These are phyloP conservation scores for Ambrosiella cleistominuta DNA, from an alignment of 2,329 filamentous ascomycete species.

Conservation along the genomic window DNA sequence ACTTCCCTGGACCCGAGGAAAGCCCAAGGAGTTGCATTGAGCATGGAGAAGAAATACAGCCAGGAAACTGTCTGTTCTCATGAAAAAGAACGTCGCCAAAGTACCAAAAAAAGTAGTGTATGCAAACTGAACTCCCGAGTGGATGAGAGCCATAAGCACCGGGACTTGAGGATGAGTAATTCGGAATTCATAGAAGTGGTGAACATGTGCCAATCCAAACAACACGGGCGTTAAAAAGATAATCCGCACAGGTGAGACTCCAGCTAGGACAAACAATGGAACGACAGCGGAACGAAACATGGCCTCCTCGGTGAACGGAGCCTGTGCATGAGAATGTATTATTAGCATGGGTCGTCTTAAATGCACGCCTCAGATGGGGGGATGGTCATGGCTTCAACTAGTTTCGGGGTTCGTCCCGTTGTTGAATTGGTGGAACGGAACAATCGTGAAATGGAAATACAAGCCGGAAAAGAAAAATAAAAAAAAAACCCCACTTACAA, in stretches of 20 bases:
- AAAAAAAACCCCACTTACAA: conserved; percentile 35
- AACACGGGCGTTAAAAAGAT: conserved; percentile 73
- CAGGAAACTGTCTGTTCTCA: conserved; percentile 68
- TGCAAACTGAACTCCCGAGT: conserved; percentile 65
- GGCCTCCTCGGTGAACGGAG: conserved; percentile 79
- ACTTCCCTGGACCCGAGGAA: conserved; percentile 71
- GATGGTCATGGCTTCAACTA: neutral
- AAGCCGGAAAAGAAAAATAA: neutral
- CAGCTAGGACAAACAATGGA: conserved; percentile 61
- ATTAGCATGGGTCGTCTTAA: conserved; percentile 4
- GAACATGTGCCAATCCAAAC: conserved; percentile 83
- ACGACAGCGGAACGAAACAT: conserved; percentile 81
- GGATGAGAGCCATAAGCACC: conserved; percentile 41
- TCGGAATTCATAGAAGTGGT: conserved; percentile 91
- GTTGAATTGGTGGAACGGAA: neutral
- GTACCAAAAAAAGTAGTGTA: conserved; percentile 91
- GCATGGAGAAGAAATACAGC: conserved; percentile 61
- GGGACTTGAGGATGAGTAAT: conserved; percentile 59
- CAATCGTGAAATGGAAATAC: neutral
- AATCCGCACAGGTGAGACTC: conserved; percentile 36
- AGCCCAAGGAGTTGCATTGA: conserved; percentile 84
- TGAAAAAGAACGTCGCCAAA: conserved; percentile 75
- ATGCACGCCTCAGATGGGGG: neutral
- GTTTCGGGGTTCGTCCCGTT: neutral
- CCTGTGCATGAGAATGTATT: conserved; percentile 20